phyloP scores from a whole-genome alignment of 805 yeast species.

The Candida jianshihensis region DNA sequence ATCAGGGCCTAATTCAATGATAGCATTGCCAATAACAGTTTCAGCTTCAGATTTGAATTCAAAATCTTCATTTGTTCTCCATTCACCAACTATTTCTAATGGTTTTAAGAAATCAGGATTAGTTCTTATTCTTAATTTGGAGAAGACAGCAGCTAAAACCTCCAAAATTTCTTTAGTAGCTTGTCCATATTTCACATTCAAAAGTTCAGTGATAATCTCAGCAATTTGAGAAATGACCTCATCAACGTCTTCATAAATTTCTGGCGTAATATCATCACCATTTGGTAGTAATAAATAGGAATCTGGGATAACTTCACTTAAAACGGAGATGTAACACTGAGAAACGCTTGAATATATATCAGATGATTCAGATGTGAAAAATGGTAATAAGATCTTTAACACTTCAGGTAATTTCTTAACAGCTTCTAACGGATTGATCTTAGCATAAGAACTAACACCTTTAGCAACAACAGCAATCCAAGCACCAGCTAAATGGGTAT shows the following conservation, averaged over 20 bases:
- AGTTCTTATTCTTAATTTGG: conserved; percentile 55
- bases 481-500: conserved; percentile 80
- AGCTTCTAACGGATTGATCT: conserved; percentile 44
- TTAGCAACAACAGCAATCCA: conserved; percentile 95
- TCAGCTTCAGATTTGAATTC: conserved; percentile 75
- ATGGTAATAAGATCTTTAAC: conserved; percentile 52
- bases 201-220: conserved; percentile 48
- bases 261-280: conserved; percentile 31
- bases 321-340: conserved; percentile 76
- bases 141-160: conserved; percentile 54
- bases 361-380: conserved; percentile 56
- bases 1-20: conserved; percentile 81
- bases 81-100: conserved; percentile 68
- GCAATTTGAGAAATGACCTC: conserved; percentile 45
- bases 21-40: conserved; percentile 69
- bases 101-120: conserved; percentile 66
- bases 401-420: conserved; percentile 49
- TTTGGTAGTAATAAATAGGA: conserved; percentile 46
- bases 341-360: conserved; percentile 72
- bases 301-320: conserved; percentile 62
- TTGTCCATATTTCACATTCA: conserved; percentile 68
- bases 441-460: conserved; percentile 53
- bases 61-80: conserved; percentile 71
- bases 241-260: conserved; percentile 50
- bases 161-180: conserved; percentile 72